phyloP scores from a whole-genome alignment of 768 basidiomycete species.

The Megacollybia marginata region DNA sequence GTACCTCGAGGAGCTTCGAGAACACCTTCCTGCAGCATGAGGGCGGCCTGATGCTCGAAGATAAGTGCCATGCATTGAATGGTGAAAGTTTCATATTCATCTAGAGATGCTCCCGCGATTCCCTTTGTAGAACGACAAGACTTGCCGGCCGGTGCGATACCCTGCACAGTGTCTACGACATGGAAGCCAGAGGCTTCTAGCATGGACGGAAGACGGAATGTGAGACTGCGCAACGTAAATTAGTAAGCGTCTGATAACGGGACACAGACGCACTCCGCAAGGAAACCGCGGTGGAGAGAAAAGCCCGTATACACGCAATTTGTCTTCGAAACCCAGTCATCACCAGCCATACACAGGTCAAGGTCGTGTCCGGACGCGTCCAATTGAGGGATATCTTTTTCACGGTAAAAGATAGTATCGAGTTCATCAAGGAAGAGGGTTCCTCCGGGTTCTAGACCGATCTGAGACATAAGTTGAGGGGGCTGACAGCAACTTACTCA shows the following conservation, averaged over 20 bases:
- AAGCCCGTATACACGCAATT: constrained; percentile 8
- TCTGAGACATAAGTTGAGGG: not conserved
- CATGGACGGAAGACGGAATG: not conserved
- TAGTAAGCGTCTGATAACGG: not conserved
- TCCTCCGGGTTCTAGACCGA: not conserved
- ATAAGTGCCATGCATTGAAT: not conserved
- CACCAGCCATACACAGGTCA: not conserved
- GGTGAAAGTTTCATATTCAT: not conserved
- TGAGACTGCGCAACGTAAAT: not conserved
- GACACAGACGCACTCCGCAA: constrained; percentile 3
- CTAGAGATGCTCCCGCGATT: not conserved
- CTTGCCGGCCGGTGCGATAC: not conserved
- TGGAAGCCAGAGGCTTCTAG: not conserved
- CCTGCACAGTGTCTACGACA: not conserved
- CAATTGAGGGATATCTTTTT: not conserved
- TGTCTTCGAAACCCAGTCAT: constrained; percentile 5
- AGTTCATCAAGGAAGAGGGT: not conserved
- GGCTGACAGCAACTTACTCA: constrained; percentile 3
- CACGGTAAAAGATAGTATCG: not conserved
- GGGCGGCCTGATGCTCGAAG: not conserved
- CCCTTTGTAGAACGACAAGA: not conserved
- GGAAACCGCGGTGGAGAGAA: constrained; percentile 2
- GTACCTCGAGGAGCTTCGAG: not conserved
- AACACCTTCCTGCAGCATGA: not conserved
- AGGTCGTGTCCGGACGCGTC: constrained; percentile 3